Conservation (phyloP, 345 rosid species). For the Leavenworthia alabamica region DNA sequence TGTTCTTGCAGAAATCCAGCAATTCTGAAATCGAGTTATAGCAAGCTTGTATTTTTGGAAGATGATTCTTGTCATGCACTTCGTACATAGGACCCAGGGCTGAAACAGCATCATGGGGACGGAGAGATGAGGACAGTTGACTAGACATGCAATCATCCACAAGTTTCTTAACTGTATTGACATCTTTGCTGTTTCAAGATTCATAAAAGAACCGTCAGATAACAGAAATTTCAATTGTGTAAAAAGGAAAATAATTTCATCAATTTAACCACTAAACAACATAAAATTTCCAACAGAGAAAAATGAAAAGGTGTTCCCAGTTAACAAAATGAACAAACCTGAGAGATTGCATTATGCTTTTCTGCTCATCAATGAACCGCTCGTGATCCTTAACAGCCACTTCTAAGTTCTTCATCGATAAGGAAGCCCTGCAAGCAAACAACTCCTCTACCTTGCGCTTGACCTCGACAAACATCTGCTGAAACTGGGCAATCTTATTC, state of each 20-base stretch:
- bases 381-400: slow-evolving; percentile 57
- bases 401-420: slow-evolving; percentile 52
- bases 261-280: neutral
- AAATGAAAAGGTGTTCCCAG: neutral
- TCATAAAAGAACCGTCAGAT: slow-evolving; percentile 19
- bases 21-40: slow-evolving; percentile 51
- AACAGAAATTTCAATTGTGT: neutral
- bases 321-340: slow-evolving; percentile 49
- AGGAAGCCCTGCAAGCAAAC: slow-evolving; percentile 47
- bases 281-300: neutral
- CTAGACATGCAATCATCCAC: slow-evolving; percentile 85
- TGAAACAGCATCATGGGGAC: slow-evolving; percentile 98
- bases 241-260: neutral
- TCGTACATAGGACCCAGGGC: slow-evolving; percentile 99
- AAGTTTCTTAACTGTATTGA: slow-evolving; percentile 83
- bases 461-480: slow-evolving; percentile 70
- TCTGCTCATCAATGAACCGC: slow-evolving; percentile 61
- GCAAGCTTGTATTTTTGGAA: slow-evolving; percentile 76
- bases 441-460: slow-evolving; percentile 70
- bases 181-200: slow-evolving; percentile 80
- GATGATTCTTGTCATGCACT: slow-evolving; percentile 86
- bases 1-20: slow-evolving; percentile 61
- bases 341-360: slow-evolving; percentile 88
- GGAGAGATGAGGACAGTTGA: slow-evolving; percentile 78
- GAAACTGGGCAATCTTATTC: slow-evolving; percentile 74